Conservation (phyloP, 257 asterid genomes). For the Solanum dulcamara region DNA sequence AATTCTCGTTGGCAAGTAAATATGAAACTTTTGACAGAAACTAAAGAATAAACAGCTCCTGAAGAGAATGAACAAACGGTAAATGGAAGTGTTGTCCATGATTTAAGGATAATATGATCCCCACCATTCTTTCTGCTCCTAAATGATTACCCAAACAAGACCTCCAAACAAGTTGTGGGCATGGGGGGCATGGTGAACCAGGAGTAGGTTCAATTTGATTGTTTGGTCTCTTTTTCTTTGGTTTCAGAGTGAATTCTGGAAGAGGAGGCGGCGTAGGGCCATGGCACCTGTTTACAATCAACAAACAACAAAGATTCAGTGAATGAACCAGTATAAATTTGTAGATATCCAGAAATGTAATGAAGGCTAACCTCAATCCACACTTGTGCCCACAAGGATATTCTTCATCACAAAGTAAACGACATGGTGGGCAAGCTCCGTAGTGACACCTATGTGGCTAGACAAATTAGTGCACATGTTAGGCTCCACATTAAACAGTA, state of each 20-base stretch:
- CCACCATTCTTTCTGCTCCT: conserved; percentile 83
- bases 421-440: conserved; percentile 88
- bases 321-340: neutral
- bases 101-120: conserved; percentile 1
- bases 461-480: neutral
- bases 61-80: neutral
- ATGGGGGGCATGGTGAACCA: conserved; percentile 77
- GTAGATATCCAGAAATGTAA: conserved; percentile 1
- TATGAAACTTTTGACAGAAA: neutral
- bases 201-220: conserved; percentile 41
- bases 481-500: neutral
- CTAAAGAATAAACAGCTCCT: neutral
- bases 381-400: conserved; percentile 80
- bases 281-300: conserved; percentile 55
- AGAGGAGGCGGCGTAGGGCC: conserved; percentile 81
- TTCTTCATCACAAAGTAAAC: conserved; percentile 56
- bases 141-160: conserved; percentile 76
- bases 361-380: conserved; percentile 49
- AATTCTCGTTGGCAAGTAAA: neutral
- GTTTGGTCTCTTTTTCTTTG: conserved; percentile 61
- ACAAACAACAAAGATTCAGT: neutral
- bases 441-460: conserved; percentile 97
- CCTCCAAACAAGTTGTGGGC: conserved; percentile 81
- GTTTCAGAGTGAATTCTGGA: conserved; percentile 81
- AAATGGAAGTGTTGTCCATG: neutral